Evolutionary conservation across 495 filamentous ascomycete genomes (phyloP).

Genomic region (Ramalina intermedia): DNA sequence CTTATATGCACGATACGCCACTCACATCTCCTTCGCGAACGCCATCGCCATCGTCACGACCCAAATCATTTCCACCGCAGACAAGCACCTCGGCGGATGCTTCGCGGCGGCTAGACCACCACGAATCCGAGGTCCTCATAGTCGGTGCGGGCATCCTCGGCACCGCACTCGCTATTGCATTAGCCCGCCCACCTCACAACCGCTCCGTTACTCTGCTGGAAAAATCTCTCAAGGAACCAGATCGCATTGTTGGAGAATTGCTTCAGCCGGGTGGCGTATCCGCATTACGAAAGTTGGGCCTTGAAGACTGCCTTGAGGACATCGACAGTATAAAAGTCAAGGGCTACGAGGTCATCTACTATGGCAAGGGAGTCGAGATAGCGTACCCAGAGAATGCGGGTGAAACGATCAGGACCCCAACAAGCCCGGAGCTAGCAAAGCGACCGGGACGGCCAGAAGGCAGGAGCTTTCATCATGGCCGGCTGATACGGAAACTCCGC

Average conservation of each 20-base stretch:
- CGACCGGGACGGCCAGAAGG: conserved; percentile 39
- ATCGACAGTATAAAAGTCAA: conserved; percentile 74
- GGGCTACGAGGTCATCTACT: conserved; percentile 81
- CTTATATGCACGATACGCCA: conserved; percentile 5
- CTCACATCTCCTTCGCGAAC: conserved; percentile 11
- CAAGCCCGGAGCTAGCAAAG: conserved; percentile 17
- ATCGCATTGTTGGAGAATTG: conserved; percentile 92
- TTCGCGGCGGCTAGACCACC: conserved; percentile 33
- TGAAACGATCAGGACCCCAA: conserved; percentile 7
- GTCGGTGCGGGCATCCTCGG: conserved; percentile 85
- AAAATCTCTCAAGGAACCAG: conserved; percentile 77
- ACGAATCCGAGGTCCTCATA: conserved; percentile 66
- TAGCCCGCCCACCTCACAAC: conserved; percentile 68
- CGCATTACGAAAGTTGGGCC: conserved; percentile 66
- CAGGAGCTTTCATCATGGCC: conserved; percentile 67
- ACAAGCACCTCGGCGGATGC: conserved; percentile 13
- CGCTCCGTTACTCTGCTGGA: conserved; percentile 87
- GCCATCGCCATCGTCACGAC: conserved; percentile 11
- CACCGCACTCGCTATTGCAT: conserved; percentile 73
- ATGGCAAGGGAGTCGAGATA: conserved; percentile 63
- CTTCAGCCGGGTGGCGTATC: conserved; percentile 82
- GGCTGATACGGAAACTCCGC: conserved; percentile 65
- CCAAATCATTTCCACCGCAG: conserved; percentile 1
- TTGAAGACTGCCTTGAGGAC: conserved; percentile 67
- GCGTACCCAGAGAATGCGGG: conserved; percentile 41